Evolutionary conservation across 1,284 basidiomycete species (phyloP), one percentile per base, ranked within the genome.

Genomic region (Ceratobasidium sp.): DNA sequence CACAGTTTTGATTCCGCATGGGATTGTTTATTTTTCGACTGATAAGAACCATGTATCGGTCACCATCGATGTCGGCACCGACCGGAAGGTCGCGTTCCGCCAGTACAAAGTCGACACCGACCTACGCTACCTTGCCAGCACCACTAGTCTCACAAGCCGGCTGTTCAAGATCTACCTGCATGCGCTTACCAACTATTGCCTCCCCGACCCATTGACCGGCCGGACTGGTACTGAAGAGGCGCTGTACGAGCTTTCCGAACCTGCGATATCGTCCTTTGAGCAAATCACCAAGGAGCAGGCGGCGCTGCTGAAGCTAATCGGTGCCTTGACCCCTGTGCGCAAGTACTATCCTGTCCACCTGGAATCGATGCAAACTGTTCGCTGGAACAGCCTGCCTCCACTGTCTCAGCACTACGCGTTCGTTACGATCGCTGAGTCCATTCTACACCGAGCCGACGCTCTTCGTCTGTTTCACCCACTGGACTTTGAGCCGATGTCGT

Each of bases 151-250:
- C 46, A 77, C 78, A 1, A 82, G 80, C 74, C 80, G 79, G 57
- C 74, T 85, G 1, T 86, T 82, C 74, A 80, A 79, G 57, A 79
- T 82, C 0, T 84, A 85, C 59, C 79, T 87, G 16, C 87, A 87
- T 52, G 84, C 84, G 1, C 55, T 84, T 1, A 86, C 84, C 0
- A 82, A 81, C 41, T 78, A 82, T 43, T 80, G 80, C 41, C 79
- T 84, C 5, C 79, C 81, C 3, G 87, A 88, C 76, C 84, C 83
- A 0, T 78, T 88, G 8, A 84, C 83, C 0, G 77, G 81, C 8
- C 82, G 79, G 38, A 83, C 82, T 0, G 86, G 87, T 3, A 83
- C 81, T 1, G 82, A 86, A 67, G 82, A 86, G 66, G 86, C 85
- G 0, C 74, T 87, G 18, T 75, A 77, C 43, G 77, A 82, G 21